phyloP scores from a whole-genome alignment of 805 yeast genomes.

The Cyberlindnera amylophila region DNA sequence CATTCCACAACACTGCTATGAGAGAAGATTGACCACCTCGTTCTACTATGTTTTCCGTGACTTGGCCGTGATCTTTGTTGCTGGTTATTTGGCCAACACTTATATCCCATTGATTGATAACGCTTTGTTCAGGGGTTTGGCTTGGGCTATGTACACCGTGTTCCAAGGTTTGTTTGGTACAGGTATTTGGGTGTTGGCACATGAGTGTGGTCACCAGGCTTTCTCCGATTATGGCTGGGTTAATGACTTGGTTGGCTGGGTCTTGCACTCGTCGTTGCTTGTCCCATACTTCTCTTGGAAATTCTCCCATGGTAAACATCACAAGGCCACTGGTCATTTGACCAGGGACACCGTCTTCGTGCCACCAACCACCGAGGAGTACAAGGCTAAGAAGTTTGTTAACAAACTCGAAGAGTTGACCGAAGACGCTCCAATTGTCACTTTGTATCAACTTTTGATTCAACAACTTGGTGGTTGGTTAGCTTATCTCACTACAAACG shows the following conservation, averaged over 20 bases:
- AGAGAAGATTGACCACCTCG: slow-evolving; percentile 47
- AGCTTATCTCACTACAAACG: slow-evolving; percentile 46
- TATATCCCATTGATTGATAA: slow-evolving; percentile 41
- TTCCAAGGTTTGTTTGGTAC: slow-evolving; percentile 47
- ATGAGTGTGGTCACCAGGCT: slow-evolving; percentile 64
- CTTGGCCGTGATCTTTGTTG: slow-evolving; percentile 38
- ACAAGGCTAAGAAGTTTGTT: slow-evolving; percentile 30
- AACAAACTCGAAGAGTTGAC: slow-evolving; percentile 27
- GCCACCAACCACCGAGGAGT: slow-evolving; percentile 50
- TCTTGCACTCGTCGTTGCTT: slow-evolving; percentile 50
- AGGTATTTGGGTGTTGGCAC: slow-evolving; percentile 61
- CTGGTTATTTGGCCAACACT: slow-evolving; percentile 41
- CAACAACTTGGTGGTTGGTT: slow-evolving; percentile 59
- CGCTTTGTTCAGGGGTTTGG: slow-evolving; percentile 33
- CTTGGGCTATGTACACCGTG: slow-evolving; percentile 40
- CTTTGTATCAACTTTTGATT: slow-evolving; percentile 40
- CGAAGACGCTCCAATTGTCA: slow-evolving; percentile 52
- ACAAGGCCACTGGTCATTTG: slow-evolving; percentile 59
- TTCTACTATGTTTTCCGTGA: slow-evolving; percentile 52
- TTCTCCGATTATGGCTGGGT: slow-evolving; percentile 50
- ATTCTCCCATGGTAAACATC: slow-evolving; percentile 57
- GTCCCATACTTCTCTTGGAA: slow-evolving; percentile 66
- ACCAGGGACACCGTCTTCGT: slow-evolving; percentile 58
- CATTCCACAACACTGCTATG: slow-evolving; percentile 59
- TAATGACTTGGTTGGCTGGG: slow-evolving; percentile 59